Evolutionary conservation across 2,329 filamentous ascomycete genomes (phyloP), one percentile per base, ranked within the genome.

Genomic region (Monosporascus sp.): DNA sequence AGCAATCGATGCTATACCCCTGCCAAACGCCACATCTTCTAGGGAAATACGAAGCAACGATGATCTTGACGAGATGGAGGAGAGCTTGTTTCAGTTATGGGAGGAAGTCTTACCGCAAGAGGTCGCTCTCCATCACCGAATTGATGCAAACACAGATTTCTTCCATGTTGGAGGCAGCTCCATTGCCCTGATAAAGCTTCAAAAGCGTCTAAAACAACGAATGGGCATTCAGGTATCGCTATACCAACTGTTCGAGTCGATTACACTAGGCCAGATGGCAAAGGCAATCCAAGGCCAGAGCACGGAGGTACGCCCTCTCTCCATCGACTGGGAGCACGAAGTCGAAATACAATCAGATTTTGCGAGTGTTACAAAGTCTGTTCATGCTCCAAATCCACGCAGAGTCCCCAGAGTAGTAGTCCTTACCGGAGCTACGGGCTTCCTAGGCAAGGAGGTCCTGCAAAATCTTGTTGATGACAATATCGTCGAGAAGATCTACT

Each of bases 131-230:
- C 9, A 41, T 6, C n/a, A n/a, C 6, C 7, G n/a, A 8, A 41
- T 41, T 17, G 19, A 8, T 41, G 11, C 7, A 6, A 19, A 58
- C 7, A 61, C 71, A 5, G 65, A 72, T 58, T 75, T 77, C 60
- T 76, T 75, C 62, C 52, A 50, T 0, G 57, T 69, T 3, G 74
- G 73, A 3, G 74, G 73, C 6, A 74, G 68, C 55, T 76, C 73
- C 0, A 52, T 75, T 11, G 60, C 72, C 1, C 55, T 75, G 2
- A 59, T 76, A 8, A 53, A 64, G 2, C 67, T 80, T 0, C 69
- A 49, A 56, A 1, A 50, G 51, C 2, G 70, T 80, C 46, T 58
- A 57, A 2, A 50, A 67, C 2, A 40, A 44, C n/a, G n/a, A 0
- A 71, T 78, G 51, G 50, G 58, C 1, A 61, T 68, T 4, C 46